A percentile compares a stretch with the other conserved stretches of the same genome.
phyloP scores from a whole-genome alignment of 2,329 filamentous ascomycete genomes.

The Aspergillus pseudoterreus region DNA sequence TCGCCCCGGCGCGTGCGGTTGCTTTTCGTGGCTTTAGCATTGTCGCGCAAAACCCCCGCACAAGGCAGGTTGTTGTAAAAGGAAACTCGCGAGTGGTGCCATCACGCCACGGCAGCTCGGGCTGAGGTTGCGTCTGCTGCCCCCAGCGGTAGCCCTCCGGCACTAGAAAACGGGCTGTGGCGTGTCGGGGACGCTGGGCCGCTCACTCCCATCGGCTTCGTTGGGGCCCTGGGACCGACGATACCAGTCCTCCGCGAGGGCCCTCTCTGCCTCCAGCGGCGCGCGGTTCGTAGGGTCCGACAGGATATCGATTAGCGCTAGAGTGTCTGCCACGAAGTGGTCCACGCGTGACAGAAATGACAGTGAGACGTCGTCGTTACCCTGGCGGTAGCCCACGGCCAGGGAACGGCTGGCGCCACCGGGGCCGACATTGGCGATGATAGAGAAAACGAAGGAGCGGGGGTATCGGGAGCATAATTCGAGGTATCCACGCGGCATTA shows the following conservation, averaged over 20 bases:
- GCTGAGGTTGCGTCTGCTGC: constrained; percentile 4
- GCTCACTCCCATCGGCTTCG: not conserved
- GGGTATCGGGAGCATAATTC: not conserved
- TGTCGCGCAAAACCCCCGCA: constrained; percentile 10
- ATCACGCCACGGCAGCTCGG: constrained; percentile 9
- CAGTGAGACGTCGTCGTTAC: constrained; percentile 1
- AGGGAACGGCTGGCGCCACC: constrained; percentile 10
- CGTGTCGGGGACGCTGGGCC: constrained; percentile 10
- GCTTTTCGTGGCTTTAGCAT: not conserved
- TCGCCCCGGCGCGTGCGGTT: constrained; percentile 7
- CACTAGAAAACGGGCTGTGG: constrained; percentile 8
- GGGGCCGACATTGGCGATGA: constrained; percentile 13
- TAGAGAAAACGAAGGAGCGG: constrained; percentile 12
- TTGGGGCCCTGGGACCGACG: not conserved
- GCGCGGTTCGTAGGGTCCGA: constrained; percentile 14
- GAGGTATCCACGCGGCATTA: not conserved
- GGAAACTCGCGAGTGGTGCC: constrained; percentile 8
- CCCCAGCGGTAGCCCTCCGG: not conserved
- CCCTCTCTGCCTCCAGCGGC: constrained; percentile 13
- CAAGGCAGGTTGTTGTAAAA: constrained; percentile 12
- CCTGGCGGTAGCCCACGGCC: constrained; percentile 14
- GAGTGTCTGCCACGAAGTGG: constrained; percentile 10
- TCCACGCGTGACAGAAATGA: too few relatives aligned
- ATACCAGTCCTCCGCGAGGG: constrained; percentile 14
- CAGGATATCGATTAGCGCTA: constrained; percentile 10